Conservation (phyloP, 2,329 filamentous ascomycete species). For the Apiospora sp. region DNA sequence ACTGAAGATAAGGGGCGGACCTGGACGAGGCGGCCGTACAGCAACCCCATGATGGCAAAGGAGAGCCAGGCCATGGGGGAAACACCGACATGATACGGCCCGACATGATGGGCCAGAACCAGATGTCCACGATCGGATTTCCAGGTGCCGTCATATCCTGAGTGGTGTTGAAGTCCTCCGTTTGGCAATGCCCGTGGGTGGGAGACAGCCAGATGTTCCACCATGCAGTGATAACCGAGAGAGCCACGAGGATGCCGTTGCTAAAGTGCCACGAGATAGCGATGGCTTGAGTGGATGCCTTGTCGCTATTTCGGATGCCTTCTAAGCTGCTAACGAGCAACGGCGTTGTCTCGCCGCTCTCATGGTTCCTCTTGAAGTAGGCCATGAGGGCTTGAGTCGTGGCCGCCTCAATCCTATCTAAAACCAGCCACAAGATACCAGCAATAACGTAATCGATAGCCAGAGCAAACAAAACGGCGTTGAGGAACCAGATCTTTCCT, state of each 20-base stretch:
- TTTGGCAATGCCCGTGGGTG: conserved; percentile 46
- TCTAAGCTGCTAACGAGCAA: not conserved
- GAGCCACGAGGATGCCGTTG: conserved; percentile 45
- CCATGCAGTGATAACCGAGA: conserved; percentile 49
- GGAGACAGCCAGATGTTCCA: conserved; percentile 58
- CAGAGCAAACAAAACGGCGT: conserved; percentile 53
- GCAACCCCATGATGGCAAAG: conserved; percentile 52
- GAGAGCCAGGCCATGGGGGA: conserved; percentile 57
- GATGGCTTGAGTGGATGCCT: conserved; percentile 33
- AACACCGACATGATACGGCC: conserved; percentile 48
- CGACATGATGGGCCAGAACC: conserved; percentile 48
- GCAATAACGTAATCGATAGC: conserved; percentile 55
- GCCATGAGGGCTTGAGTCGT: conserved; percentile 39
- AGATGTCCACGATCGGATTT: conserved; percentile 44
- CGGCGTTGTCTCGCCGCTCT: conserved; percentile 32
- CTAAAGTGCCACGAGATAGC: conserved; percentile 51
- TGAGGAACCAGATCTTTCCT: conserved; percentile 51
- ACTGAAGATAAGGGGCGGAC: conserved; percentile 31
- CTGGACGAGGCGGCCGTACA: conserved; percentile 51
- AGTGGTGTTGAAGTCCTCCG: not conserved
- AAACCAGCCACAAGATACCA: conserved; percentile 50
- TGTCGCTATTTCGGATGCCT: not conserved
- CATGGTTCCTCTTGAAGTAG: conserved; percentile 27
- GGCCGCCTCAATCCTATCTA: conserved; percentile 45
- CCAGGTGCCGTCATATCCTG: not conserved